Conservation (phyloP, 495 filamentous ascomycete species). For the Aspergillus indologenus region DNA sequence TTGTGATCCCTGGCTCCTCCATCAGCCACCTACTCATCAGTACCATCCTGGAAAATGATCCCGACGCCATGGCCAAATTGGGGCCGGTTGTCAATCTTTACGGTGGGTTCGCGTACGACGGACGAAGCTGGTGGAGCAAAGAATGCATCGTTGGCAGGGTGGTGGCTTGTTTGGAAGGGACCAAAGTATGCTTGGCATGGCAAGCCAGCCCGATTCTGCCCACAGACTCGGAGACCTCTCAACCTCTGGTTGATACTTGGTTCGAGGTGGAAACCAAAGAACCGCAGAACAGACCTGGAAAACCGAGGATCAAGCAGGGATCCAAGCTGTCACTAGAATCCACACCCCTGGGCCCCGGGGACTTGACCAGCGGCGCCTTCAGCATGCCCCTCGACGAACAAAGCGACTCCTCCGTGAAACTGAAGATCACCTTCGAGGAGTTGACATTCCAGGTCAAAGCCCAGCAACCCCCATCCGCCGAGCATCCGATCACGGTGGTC, state of each 20-base stretch:
- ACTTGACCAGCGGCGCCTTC: slow-evolving; percentile 47
- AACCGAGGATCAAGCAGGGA: slow-evolving; percentile 40
- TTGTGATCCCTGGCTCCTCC: slow-evolving; percentile 73
- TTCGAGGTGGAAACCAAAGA: slow-evolving; percentile 53
- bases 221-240: slow-evolving; percentile 20
- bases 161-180: slow-evolving; percentile 59
- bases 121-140: slow-evolving; percentile 80
- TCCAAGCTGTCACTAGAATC: slow-evolving; percentile 32
- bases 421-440: slow-evolving; percentile 18
- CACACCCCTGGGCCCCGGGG: slow-evolving; percentile 38
- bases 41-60: slow-evolving; percentile 73
- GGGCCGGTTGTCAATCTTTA: slow-evolving; percentile 70
- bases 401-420: slow-evolving; percentile 8
- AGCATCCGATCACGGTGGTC: slow-evolving; percentile 35
- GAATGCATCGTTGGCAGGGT: slow-evolving; percentile 73
- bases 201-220: slow-evolving; percentile 59
- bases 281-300: slow-evolving; percentile 18
- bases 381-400: slow-evolving; percentile 30
- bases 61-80: slow-evolving; percentile 58
- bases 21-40: slow-evolving; percentile 75
- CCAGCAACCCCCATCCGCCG: slow-evolving; percentile 17
- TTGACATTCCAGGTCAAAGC: slow-evolving; percentile 26
- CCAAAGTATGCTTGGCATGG: slow-evolving; percentile 79
- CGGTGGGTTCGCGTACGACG: slow-evolving; percentile 71
- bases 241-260: slow-evolving; percentile 58